These are phyloP conservation scores for Populus simonii DNA, from an alignment of 345 rosid species.

Conservation along the genomic window DNA sequence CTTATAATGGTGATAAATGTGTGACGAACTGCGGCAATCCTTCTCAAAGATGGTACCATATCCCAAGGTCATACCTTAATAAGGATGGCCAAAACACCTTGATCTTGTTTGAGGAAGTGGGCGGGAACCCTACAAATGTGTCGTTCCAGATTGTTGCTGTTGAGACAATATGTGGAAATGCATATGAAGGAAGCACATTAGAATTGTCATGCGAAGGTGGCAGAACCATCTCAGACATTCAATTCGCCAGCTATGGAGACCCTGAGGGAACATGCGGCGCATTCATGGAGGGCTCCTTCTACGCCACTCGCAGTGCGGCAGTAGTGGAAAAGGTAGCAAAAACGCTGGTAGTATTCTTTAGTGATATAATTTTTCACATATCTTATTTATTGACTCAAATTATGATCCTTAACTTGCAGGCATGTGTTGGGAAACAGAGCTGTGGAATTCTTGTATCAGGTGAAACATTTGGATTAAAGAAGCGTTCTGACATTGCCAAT, in stretches of 20 bases:
- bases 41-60: constrained; percentile 4
- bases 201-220: constrained; percentile 9
- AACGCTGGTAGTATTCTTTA: not conserved
- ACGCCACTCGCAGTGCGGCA: not conserved
- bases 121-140: not conserved
- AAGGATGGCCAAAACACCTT: too few species aligned
- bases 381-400: too few species aligned
- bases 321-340: constrained; percentile 2
- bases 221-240: not conserved
- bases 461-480: not conserved
- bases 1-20: not conserved
- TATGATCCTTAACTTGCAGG: not conserved
- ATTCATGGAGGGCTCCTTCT: not conserved
- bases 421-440: not conserved
- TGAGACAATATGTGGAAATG: not conserved
- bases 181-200: constrained; percentile 5
- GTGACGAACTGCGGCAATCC: constrained; percentile 5
- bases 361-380: too few species aligned
- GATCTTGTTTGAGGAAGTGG: too few species aligned
- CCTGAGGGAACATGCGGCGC: constrained; percentile 6
- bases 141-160: constrained; percentile 6
- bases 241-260: constrained; percentile 20
- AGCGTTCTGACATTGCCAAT: not conserved
- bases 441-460: not conserved
- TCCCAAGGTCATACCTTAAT: too few species aligned